These are phyloP conservation scores for Mycosphaerelloides madeirae DNA, from an alignment of 2,329 filamentous ascomycete genomes.

Conservation along the genomic window DNA sequence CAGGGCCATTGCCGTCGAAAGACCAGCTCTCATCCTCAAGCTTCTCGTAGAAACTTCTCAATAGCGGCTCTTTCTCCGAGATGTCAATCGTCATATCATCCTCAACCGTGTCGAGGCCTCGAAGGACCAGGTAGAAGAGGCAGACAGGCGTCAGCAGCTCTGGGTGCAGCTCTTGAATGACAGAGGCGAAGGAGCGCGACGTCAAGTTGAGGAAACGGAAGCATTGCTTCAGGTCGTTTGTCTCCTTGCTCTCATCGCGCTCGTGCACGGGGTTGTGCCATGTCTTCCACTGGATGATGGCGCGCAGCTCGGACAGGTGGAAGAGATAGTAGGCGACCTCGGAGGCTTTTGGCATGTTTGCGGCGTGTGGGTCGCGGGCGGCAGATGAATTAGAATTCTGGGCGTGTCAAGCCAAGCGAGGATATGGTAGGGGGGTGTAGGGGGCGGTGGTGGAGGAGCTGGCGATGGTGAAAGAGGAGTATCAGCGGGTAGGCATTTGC, in stretches of 20 bases:
- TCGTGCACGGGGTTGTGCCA: slow-evolving; percentile 94
- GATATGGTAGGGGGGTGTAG: no score
- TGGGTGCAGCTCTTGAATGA: slow-evolving; percentile 93
- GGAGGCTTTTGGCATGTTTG: slow-evolving; percentile 31
- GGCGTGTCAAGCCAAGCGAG: no score
- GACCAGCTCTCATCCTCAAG: slow-evolving; percentile 86
- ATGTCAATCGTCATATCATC: slow-evolving; percentile 93
- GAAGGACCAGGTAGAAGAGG: slow-evolving; percentile 88
- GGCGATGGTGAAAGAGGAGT: no score
- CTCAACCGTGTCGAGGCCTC: slow-evolving; percentile 95
- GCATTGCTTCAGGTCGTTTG: slow-evolving; percentile 69
- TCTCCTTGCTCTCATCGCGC: slow-evolving; percentile 72
- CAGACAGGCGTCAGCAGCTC: slow-evolving; percentile 85
- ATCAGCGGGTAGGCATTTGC: no score
- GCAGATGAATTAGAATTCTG: background rate
- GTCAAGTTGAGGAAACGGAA: slow-evolving; percentile 82
- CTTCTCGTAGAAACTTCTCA: slow-evolving; percentile 74
- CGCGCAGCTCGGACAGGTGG: slow-evolving; percentile 33
- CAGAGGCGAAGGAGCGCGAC: slow-evolving; percentile 85
- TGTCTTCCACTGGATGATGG: slow-evolving; percentile 57
- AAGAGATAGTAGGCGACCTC: slow-evolving; percentile 32
- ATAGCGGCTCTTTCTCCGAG: slow-evolving; percentile 75
- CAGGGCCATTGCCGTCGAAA: slow-evolving; percentile 75
- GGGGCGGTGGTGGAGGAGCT: no score
- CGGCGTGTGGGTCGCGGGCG: background rate